Evolutionary conservation across 129 eudicot genomes (phyloP).

Genomic region (Arctium minus): DNA sequence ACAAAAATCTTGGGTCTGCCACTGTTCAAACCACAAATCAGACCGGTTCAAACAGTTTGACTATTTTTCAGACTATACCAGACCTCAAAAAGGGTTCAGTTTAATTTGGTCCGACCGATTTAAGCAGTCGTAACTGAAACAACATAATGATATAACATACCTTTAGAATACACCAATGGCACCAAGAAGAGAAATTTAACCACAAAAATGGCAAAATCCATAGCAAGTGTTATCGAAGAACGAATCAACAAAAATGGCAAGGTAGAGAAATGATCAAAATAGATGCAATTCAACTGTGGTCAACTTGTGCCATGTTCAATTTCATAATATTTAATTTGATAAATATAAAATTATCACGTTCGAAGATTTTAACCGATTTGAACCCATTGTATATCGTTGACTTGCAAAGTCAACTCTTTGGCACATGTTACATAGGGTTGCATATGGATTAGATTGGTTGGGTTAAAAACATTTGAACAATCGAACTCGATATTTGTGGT

Average conservation of each 20-base stretch:
- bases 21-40: background rate
- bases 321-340: background rate
- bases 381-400: background rate
- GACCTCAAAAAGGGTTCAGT: too few species aligned
- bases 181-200: slow-evolving; percentile 1
- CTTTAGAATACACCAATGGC: slow-evolving; percentile 11
- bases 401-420: background rate
- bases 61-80: too few species aligned
- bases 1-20: background rate
- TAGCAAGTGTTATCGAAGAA: background rate
- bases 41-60: background rate
- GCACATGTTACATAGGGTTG: too few species aligned
- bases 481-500: too few species aligned
- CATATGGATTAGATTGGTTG: too few species aligned
- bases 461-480: too few species aligned
- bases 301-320: background rate
- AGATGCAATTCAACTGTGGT: slow-evolving; percentile 6
- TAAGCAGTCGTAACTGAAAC: background rate
- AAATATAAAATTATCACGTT: background rate
- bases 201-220: slow-evolving; percentile 1
- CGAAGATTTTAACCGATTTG: background rate
- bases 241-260: background rate
- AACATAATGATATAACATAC: background rate
- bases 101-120: too few species aligned
- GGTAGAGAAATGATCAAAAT: background rate